Base-by-base conservation (phyloP, 2,329 filamentous ascomycete genomes). In the Corniculantispora saksenae region DNA sequence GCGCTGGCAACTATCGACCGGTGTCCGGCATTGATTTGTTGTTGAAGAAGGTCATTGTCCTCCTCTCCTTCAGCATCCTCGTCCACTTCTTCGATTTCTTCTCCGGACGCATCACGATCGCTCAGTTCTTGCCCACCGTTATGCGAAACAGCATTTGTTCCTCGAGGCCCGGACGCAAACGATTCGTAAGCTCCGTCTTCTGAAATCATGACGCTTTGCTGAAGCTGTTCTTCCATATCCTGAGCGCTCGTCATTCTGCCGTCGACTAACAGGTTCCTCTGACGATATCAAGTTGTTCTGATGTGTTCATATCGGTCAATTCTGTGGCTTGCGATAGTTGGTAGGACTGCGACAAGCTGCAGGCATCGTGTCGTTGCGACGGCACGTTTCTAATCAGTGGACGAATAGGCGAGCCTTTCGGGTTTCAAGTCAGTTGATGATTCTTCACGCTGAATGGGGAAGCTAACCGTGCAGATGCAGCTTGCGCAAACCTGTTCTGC, bases 211-310 rank as follows among this genome's bases (percentile, higher is more conserved):
- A 81, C 82, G 72, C 83, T 86, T 70, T 85, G 83, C 70, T 86
- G 85, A 64, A 86, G 78, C 73, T 86, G 83, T 66, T 87, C 84
- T 72, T 86, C 81, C 77, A 84, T 86, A 58, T 82, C 77, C 70
- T 85, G 84, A 63, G 82, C 79, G 70, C 80, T 84, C 61, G 81
- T 75, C 82, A 85, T 85, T 55, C 69, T 76, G 70, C 21, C 70
- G 69, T 71, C 68, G 67, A 66, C 66, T 67, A 67, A 68, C 68
- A 65, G 66, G 62, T 66, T 58, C 25, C 21, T 15, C 29, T 54
- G 55, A 54, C 13, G 10, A 57, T 27, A 55, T 60, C 64, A 64
- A 63, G 66, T 48, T 61, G 61, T 40, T 64, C 48, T 50, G 59
- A 61, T 70, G 50, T 65, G 63, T 66, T 73, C 76, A 78, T 79